Percentiles rank a stretch among this genome's conserved stretches.
phyloP scores from a whole-genome alignment of 2,329 filamentous ascomycete genomes.

The Mycogone perniciosa region DNA sequence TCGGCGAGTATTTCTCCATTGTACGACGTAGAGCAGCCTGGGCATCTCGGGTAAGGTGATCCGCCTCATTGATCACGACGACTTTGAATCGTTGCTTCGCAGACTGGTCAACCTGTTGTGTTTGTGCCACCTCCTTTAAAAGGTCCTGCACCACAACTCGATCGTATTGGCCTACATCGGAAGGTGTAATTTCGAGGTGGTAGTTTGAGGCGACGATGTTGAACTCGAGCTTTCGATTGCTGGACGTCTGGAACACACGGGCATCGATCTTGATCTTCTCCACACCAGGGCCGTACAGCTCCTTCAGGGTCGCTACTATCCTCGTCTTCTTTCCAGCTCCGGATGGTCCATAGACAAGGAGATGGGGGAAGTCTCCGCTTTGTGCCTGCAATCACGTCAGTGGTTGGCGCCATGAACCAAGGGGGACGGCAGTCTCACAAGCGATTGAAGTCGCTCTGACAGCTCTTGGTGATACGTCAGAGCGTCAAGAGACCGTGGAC shows the following conservation, averaged over 20 bases:
- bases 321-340: constrained; percentile 97
- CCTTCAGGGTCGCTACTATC: constrained; percentile 90
- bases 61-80: constrained; percentile 97
- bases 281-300: constrained; percentile 91
- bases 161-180: constrained; percentile 94
- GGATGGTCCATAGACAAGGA: constrained; percentile 93
- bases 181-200: constrained; percentile 96
- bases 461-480: constrained; percentile 86
- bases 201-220: constrained; percentile 97
- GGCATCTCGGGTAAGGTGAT: constrained; percentile 87
- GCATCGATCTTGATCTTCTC: constrained; percentile 99
- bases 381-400: constrained; percentile 59
- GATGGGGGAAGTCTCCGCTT: constrained; percentile 94
- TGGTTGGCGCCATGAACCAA: neutral
- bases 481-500: constrained; percentile 66
- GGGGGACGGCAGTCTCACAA: constrained; percentile 51
- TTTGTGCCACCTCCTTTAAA: constrained; percentile 96
- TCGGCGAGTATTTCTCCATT: constrained; percentile 99
- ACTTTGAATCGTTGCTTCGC: constrained; percentile 96
- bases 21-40: constrained; percentile 91
- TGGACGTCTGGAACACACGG: constrained; percentile 89
- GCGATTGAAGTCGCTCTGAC: constrained; percentile 75
- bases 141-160: constrained; percentile 93
- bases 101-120: constrained; percentile 91
- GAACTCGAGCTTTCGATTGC: constrained; percentile 97